Conservation (phyloP, 352 stramenopile species). For the Pythium vanterpoolii region DNA sequence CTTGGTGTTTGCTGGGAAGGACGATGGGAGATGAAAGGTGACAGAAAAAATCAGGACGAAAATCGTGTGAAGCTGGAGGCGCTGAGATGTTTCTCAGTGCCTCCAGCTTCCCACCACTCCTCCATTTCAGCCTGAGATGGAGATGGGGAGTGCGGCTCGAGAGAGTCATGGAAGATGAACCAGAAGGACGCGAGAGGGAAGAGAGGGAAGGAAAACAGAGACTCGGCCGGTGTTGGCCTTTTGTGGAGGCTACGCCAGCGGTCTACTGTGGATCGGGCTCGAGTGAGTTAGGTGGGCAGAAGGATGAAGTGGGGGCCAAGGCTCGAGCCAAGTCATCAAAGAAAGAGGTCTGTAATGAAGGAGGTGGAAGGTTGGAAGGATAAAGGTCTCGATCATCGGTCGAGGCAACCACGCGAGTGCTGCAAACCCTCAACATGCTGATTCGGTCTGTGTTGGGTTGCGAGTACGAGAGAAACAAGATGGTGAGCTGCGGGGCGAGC, state of each 20-base stretch:
- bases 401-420: background rate
- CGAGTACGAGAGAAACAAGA: background rate
- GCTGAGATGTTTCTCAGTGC: too few species aligned
- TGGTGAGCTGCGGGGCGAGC: background rate
- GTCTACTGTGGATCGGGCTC: background rate
- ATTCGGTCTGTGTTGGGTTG: background rate
- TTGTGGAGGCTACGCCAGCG: background rate
- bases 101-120: too few species aligned
- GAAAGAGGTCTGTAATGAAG: too few species aligned
- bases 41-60: background rate
- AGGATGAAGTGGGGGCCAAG: background rate
- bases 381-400: background rate
- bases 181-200: background rate
- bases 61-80: background rate
- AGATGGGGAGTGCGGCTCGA: too few species aligned
- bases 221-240: background rate
- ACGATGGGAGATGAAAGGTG: background rate
- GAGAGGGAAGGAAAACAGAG: background rate
- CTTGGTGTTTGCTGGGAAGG: background rate
- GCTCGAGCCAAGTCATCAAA: background rate
- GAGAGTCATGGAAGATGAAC: background rate
- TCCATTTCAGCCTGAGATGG: too few species aligned
- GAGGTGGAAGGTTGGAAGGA: background rate
- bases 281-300: background rate
- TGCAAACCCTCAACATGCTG: background rate